Percentiles rank a stretch among this genome's conserved stretches.
Evolutionary conservation across 192 early-diverging fungal species (phyloP).

Genomic region (Backusella australiensis): DNA sequence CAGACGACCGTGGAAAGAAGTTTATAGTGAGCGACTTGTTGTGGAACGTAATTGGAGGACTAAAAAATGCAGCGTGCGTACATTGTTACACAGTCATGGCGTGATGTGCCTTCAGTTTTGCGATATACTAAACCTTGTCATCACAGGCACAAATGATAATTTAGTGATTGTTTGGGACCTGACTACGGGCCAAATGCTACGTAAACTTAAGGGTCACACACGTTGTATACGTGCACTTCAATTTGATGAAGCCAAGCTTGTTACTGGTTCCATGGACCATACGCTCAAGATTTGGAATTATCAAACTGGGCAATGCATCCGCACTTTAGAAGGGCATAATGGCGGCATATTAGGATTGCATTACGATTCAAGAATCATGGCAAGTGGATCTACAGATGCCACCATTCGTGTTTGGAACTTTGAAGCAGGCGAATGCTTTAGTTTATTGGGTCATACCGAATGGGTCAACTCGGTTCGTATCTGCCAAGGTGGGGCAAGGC

Average conservation of each 20-base stretch:
- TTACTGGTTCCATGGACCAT: constrained; percentile 87
- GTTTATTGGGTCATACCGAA: constrained; percentile 75
- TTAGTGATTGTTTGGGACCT: constrained; percentile 85
- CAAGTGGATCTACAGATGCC: constrained; percentile 78
- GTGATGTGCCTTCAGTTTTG: constrained; percentile 84
- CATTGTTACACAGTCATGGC: constrained; percentile 72
- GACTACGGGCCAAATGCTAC: constrained; percentile 71
- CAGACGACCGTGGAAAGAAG: constrained; percentile 85
- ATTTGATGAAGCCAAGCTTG: constrained; percentile 90
- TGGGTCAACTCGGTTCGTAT: constrained; percentile 87
- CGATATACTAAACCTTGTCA: constrained; percentile 66
- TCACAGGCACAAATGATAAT: constrained; percentile 85
- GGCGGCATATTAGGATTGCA: constrained; percentile 81
- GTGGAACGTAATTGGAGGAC: constrained; percentile 93
- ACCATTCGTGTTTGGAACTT: constrained; percentile 87
- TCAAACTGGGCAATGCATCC: constrained; percentile 80
- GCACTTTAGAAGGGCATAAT: constrained; percentile 65
- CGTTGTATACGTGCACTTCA: constrained; percentile 83
- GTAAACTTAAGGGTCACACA: constrained; percentile 79
- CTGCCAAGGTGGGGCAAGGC: constrained; percentile 52
- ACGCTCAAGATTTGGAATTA: constrained; percentile 92
- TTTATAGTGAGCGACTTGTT: constrained; percentile 88
- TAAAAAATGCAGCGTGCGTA: constrained; percentile 58
- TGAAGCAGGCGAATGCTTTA: constrained; percentile 55
- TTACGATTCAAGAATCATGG: constrained; percentile 70